Percentiles rank a stretch among this genome's conserved stretches.
phyloP scores from a whole-genome alignment of 2,329 filamentous ascomycete species.

The Colletotrichum sp. region DNA sequence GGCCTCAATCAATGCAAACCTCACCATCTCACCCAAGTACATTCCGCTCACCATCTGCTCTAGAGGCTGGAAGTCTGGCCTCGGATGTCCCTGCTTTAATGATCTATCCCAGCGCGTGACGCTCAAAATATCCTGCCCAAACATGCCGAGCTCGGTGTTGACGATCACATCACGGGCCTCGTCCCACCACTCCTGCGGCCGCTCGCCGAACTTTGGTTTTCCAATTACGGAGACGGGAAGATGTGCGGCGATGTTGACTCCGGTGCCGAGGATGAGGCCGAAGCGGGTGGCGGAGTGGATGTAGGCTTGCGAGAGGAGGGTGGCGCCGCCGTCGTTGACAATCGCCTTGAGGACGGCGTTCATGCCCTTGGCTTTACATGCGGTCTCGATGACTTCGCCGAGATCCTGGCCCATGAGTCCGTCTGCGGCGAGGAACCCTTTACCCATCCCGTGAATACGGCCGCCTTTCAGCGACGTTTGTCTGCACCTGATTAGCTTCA shows the following conservation, averaged over 20 bases:
- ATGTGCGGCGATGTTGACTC: constrained; percentile 70
- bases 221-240: constrained; percentile 63
- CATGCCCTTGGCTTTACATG: constrained; percentile 56
- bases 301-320: constrained; percentile 69
- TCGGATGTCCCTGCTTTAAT: constrained; percentile 57
- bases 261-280: constrained; percentile 70
- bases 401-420: constrained; percentile 65
- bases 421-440: constrained; percentile 65
- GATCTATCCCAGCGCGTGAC: constrained; percentile 65
- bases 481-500: constrained; percentile 39
- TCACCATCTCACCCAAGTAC: constrained; percentile 70
- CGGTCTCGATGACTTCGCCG: constrained; percentile 60
- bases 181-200: constrained; percentile 61
- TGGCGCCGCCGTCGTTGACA: constrained; percentile 72
- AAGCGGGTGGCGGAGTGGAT: constrained; percentile 63
- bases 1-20: constrained; percentile 63
- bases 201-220: constrained; percentile 59
- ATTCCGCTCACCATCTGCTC: constrained; percentile 69
- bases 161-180: constrained; percentile 67
- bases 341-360: constrained; percentile 64
- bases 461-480: constrained; percentile 69
- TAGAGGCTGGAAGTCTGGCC: constrained; percentile 66
- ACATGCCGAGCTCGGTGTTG: constrained; percentile 73
- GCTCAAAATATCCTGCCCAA: constrained; percentile 63
- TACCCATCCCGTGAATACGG: constrained; percentile 67